Conservation (phyloP, 768 basidiomycete species). For the Lactifluus volemus region DNA sequence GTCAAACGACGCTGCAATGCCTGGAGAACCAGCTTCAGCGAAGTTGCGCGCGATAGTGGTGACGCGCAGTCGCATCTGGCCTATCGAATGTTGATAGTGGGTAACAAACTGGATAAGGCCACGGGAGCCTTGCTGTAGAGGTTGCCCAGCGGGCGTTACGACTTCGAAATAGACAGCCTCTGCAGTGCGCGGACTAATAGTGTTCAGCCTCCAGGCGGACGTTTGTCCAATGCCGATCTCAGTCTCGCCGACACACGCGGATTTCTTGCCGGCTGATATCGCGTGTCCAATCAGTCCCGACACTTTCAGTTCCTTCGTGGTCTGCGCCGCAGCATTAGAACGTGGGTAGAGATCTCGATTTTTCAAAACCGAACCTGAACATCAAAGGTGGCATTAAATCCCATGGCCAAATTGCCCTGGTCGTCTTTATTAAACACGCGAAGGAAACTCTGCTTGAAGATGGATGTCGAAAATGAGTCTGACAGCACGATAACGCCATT, state of each 20-base stretch:
- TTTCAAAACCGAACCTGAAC: constrained; percentile 57
- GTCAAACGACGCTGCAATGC: constrained; percentile 90
- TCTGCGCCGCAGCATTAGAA: constrained; percentile 38
- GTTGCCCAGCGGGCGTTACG: constrained; percentile 93
- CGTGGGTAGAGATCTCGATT: background rate
- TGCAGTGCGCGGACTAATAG: constrained; percentile 78
- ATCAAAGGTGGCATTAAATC: constrained; percentile 98
- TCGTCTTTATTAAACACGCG: constrained; percentile 89
- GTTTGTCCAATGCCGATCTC: constrained; percentile 99
- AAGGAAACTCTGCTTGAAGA: constrained; percentile 98
- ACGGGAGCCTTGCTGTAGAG: constrained; percentile 78
- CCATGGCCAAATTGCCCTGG: constrained; percentile 89
- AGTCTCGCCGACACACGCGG: constrained; percentile 93
- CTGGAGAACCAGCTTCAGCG: constrained; percentile 93
- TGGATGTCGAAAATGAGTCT: constrained; percentile 94
- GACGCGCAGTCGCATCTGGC: constrained; percentile 92
- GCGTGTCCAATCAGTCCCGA: constrained; percentile 97
- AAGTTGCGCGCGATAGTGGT: constrained; percentile 97
- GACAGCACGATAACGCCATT: constrained; percentile 95
- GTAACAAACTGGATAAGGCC: constrained; percentile 98
- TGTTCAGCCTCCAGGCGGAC: constrained; percentile 96
- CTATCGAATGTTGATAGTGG: constrained; percentile 95
- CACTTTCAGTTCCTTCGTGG: constrained; percentile 97
- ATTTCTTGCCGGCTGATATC: constrained; percentile 96
- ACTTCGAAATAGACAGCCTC: constrained; percentile 97